Conservation (phyloP, 2,329 filamentous ascomycete species). For the Calcarisporium arbuscula region DNA sequence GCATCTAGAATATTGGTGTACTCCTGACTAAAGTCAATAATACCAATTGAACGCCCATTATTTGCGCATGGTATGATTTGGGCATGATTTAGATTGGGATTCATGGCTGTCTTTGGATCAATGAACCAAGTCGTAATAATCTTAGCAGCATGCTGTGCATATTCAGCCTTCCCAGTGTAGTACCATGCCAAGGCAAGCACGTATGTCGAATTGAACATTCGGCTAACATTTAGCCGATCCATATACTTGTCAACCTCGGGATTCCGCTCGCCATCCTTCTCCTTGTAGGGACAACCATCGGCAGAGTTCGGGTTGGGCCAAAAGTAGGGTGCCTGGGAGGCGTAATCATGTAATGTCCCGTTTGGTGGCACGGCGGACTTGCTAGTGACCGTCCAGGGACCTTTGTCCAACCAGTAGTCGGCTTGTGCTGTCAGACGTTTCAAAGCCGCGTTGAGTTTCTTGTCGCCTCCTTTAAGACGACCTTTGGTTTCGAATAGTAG, state of each 20-base stretch:
- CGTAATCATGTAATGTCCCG: conserved; percentile 10
- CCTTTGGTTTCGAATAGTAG: conserved; percentile 7
- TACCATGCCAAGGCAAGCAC: conserved; percentile 19
- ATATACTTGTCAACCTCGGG: conserved; percentile 16
- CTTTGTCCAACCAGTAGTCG: conserved; percentile 16
- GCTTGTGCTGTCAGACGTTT: conserved; percentile 12
- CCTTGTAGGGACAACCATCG: conserved; percentile 17
- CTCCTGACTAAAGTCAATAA: conserved; percentile 18
- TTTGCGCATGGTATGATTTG: conserved; percentile 16
- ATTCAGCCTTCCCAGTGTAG: conserved; percentile 17
- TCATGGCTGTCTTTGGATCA: conserved; percentile 16
- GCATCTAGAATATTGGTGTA: conserved; percentile 21
- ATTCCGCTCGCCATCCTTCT: conserved; percentile 18
- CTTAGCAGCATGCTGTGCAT: conserved; percentile 15
- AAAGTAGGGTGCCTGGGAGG: conserved; percentile 9
- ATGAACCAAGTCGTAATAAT: conserved; percentile 22
- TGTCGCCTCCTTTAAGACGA: conserved; percentile 1
- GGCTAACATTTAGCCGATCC: conserved; percentile 15
- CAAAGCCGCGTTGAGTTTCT: conserved; percentile 3
- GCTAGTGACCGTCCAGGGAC: conserved; percentile 18
- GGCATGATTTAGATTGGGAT: conserved; percentile 19
- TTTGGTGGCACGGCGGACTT: conserved; percentile 6
- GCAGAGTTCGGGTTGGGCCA: conserved; percentile 9
- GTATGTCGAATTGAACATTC: conserved; percentile 18
- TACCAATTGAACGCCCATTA: conserved; percentile 14